A percentile compares a stretch with the other conserved stretches of the same genome.
Conservation (phyloP, 2,329 filamentous ascomycete genomes). For the Corinectria fuckeliana region DNA sequence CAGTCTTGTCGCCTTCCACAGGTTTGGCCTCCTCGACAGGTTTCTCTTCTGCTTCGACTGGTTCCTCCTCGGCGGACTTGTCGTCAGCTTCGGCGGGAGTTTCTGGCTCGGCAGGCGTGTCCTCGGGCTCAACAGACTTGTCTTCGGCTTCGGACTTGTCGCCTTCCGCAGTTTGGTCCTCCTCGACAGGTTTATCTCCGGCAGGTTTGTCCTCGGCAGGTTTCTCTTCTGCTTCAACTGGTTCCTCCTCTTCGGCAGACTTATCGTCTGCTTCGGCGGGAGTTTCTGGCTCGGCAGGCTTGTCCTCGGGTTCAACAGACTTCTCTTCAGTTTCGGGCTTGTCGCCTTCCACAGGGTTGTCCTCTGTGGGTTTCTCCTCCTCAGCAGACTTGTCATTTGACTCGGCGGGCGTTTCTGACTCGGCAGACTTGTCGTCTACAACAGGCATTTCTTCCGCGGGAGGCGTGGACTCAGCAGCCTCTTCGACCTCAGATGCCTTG, state of each 20-base stretch:
- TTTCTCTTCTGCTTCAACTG: constrained; percentile 2
- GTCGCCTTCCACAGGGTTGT: constrained; percentile 14
- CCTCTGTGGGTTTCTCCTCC: constrained; percentile 1
- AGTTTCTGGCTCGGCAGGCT: constrained; percentile 13
- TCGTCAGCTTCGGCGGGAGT: not conserved
- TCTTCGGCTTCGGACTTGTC: no score
- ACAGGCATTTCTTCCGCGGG: not conserved
- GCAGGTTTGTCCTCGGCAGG: not conserved
- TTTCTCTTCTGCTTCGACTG: no score
- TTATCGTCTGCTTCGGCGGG: constrained; percentile 18
- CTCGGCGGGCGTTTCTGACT: not conserved
- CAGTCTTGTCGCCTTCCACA: not conserved
- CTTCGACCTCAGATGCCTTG: constrained; percentile 5
- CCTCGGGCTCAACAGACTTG: not conserved
- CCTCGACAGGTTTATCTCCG: no score
- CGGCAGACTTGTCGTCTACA: constrained; percentile 2
- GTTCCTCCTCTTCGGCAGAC: not conserved
- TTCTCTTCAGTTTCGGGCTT: constrained; percentile 9
- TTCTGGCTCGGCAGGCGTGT: constrained; percentile 2
- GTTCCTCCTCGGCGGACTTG: not conserved
- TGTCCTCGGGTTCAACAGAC: constrained; percentile 7
- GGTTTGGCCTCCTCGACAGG: constrained; percentile 10
- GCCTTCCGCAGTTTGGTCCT: no score
- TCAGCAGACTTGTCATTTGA: not conserved
- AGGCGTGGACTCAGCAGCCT: not conserved